Evolutionary conservation across 805 yeast genomes (phyloP), one percentile per base, ranked within the genome.

Genomic region (Isabelozyma pseudorhagii): DNA sequence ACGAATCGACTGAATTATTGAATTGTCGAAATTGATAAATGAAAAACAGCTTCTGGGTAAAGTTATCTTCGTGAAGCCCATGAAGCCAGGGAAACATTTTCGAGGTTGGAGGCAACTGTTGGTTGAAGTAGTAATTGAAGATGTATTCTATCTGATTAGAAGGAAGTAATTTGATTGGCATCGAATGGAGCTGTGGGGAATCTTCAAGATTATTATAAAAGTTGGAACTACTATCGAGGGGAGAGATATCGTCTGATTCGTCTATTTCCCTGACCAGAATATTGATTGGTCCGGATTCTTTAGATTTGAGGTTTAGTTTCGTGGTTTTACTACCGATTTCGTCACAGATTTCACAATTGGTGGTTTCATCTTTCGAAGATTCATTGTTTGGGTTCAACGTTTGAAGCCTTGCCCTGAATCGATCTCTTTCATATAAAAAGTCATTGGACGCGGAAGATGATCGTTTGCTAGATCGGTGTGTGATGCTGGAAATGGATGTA

Each of bases 1-100:
- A 18, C 21, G 21, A 46, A 10, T 25, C 29, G 14, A 17, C 15
- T 14, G 45, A 17, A 15, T n/a, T 8, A 8, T 25, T 29, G n/a
- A n/a, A 44, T 17, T 40, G 42, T 38, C 53, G 63, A 39, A 61
- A 62, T 50, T 69, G 74, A 39, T 60, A 59, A 10, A 67, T 49
- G 52, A 74, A 73, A 53, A 82, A 71, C 64, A 76, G 69, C 42
- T 77, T 67, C 58, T 82, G 87, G 21, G 84, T 80, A 40, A 75
- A 69, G 58, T 83, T 82, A 36, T 75, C 72, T 11, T 73, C 74
- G 53, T 85, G 82, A 42, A 87, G 72, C 0, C 96, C 94, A 63
- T 92, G 97, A 25, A 89, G 72, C 97, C 97, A 91, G 0, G 97
- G 97, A 58, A 91, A 92, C 77, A 92, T 81, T 9, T 61, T 60